Evolutionary conservation across 495 filamentous ascomycete genomes (phyloP).

Genomic region (Penicillium bovifimosum): DNA sequence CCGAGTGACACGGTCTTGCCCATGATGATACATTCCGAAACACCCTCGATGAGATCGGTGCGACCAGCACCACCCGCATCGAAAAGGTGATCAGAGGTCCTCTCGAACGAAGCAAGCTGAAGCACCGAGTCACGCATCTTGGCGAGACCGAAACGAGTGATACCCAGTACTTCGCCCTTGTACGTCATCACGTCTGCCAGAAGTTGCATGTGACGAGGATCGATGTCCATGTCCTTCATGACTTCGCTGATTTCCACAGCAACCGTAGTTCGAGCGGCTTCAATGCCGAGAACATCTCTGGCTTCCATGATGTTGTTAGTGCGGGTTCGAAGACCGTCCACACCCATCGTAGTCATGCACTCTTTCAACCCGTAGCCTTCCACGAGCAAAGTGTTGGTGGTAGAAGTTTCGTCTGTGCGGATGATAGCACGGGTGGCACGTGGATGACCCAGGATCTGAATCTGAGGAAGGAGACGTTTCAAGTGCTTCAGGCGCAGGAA

Average conservation of each 20-base stretch:
- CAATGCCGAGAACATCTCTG: conserved; percentile 89
- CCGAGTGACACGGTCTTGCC: conserved; percentile 87
- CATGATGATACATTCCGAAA: conserved; percentile 97
- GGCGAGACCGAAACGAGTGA: conserved; percentile 90
- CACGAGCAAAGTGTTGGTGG: conserved; percentile 66
- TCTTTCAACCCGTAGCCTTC: conserved; percentile 87
- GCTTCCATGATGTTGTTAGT: conserved; percentile 92
- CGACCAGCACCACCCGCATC: conserved; percentile 90
- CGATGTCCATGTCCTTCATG: conserved; percentile 91
- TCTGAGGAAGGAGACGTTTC: conserved; percentile 70
- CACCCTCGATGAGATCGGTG: conserved; percentile 81
- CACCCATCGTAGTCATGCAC: conserved; percentile 89
- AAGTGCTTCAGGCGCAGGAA: conserved; percentile 78
- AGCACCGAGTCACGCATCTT: conserved; percentile 96
- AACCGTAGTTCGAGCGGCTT: conserved; percentile 84
- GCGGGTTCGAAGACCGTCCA: conserved; percentile 63
- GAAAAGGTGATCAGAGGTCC: conserved; percentile 96
- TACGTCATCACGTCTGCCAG: conserved; percentile 99
- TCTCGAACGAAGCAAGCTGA: conserved; percentile 95
- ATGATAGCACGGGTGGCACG: conserved; percentile 85
- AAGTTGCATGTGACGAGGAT: conserved; percentile 97
- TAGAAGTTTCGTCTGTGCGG: conserved; percentile 60
- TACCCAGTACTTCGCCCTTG: conserved; percentile 95
- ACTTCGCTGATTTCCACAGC: conserved; percentile 72
- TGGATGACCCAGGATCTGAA: conserved; percentile 81